Evolutionary conservation across 2,329 filamentous ascomycete genomes (phyloP), one percentile per base, ranked within the genome.

Genomic region (Trichophyton mentagrophytes): DNA sequence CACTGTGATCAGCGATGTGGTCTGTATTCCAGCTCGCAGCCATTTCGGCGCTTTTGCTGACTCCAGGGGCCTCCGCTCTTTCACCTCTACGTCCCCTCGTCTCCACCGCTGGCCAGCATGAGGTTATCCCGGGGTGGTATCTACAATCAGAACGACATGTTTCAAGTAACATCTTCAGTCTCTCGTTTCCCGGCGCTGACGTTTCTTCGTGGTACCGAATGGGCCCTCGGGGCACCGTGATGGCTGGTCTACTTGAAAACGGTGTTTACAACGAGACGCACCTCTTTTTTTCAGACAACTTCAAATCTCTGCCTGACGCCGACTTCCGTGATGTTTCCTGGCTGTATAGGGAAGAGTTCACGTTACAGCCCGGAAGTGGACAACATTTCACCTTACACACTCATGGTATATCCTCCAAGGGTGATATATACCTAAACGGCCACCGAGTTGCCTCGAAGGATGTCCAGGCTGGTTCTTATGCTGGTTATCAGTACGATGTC

Each of bases 401-500:
- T 0, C 75, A 85, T 62, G 83, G 83, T 3, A 82, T 86, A 64
- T 80, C 78, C 0, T 84, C 83, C 0, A 78, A 77, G 36, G 84
- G 81, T 1, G 83, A 85, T 64, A 77, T 86, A 4, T 84, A 76
- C 61, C 63, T 86, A 57, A 86, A 86, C 61, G 82, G 82, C 11
- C 69, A 73, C 33, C 71, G 78, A 61, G 69, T 86, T 15, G 81
- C 76, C 1, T 74, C 75, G 30, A 79, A 76, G 3, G 65, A 72
- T 0, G 64, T 71, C 5, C 83, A 85, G 64, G 74, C 75, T 7
- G 84, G 84, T 1, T 75, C 82, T 0, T 86, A 85, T 58, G 79
- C 70, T 0, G 84, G 84, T 0, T 75, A 79, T 40, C 73, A 71
- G 1, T 84, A 81, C 66, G 80, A 85, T 22, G 71, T 86, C 27